Conservation (phyloP, 176 grass and related monocot genomes). For the Cocos nucifera region DNA sequence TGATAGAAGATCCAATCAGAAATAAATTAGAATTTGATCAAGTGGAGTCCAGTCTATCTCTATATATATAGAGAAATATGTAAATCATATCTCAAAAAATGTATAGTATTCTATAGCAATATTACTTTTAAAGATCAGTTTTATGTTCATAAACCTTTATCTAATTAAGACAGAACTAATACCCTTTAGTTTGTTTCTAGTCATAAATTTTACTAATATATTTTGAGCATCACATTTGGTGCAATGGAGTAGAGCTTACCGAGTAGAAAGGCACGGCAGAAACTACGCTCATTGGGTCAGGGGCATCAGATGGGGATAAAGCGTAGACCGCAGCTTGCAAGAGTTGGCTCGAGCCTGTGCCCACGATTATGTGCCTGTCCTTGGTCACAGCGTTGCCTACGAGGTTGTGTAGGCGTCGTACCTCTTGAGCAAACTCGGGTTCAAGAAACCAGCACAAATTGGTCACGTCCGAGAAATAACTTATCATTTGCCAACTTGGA, state of each 20-base stretch:
- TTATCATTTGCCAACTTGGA: conserved; percentile 56
- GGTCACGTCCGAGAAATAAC: conserved; percentile 56
- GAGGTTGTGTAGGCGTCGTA: conserved; percentile 47
- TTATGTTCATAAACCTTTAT: no score
- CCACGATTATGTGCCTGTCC: conserved; percentile 56
- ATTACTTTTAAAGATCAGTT: no score
- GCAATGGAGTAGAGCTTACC: conserved; percentile 20
- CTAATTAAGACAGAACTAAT: no score
- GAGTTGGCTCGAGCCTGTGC: conserved; percentile 81
- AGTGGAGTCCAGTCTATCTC: no score
- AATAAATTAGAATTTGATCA: no score
- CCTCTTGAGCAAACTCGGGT: conserved; percentile 38
- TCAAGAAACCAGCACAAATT: conserved; percentile 82
- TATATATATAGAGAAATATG: no score
- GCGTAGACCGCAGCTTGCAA: conserved; percentile 79
- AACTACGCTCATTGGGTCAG: conserved; percentile 48
- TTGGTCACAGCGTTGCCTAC: conserved; percentile 60
- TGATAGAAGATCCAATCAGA: no score
- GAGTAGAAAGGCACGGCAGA: conserved; percentile 64
- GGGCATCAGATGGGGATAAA: conserved; percentile 22
- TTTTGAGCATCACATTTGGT: no score
- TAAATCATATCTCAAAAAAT: no score
- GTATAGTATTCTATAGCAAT: no score
- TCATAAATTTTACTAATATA: conserved; percentile 2
- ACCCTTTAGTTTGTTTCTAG: no score